Conservation (phyloP, 2,329 filamentous ascomycete species). For the Fusarium sp. region DNA sequence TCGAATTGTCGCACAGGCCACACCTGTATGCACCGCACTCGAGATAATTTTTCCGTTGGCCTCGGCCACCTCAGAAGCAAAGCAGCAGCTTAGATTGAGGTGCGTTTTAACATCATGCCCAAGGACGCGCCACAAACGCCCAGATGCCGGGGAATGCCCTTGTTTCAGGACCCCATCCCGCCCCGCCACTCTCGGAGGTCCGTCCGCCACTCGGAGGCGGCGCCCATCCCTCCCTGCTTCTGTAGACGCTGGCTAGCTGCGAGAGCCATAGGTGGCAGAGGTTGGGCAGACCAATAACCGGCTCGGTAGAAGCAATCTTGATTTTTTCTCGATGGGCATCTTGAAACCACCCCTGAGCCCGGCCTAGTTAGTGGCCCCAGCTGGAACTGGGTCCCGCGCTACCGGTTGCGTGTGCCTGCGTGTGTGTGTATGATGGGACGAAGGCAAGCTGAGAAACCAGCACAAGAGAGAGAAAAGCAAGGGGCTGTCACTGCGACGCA, state of each 20-base stretch:
- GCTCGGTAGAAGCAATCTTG: slow-evolving; percentile 23
- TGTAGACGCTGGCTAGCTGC: slow-evolving; percentile 18
- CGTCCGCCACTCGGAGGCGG: slow-evolving; percentile 36
- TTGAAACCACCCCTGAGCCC: slow-evolving; percentile 39
- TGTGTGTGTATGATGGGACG: not conserved
- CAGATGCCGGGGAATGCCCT: slow-evolving; percentile 22
- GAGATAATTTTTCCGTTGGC: slow-evolving; percentile 5
- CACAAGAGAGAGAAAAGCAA: slow-evolving; percentile 13
- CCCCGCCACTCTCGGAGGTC: slow-evolving; percentile 24
- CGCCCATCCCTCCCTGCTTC: slow-evolving; percentile 9
- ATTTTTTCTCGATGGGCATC: slow-evolving; percentile 25
- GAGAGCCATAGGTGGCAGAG: slow-evolving; percentile 8
- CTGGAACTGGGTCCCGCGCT: slow-evolving; percentile 16
- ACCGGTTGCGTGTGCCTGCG: not conserved
- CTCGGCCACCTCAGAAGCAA: not conserved
- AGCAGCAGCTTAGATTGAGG: not conserved
- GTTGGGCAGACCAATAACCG: slow-evolving; percentile 21
- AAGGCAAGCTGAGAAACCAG: not conserved
- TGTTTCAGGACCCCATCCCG: slow-evolving; percentile 32
- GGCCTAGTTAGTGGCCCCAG: slow-evolving; percentile 19
- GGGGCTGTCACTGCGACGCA: slow-evolving; percentile 9
- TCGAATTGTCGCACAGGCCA: not conserved
- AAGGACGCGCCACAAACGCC: not conserved
- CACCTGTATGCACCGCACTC: not conserved
- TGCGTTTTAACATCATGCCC: slow-evolving; percentile 2